Conservation (phyloP, 1,284 basidiomycete species). For the Fistulinella cinereoalba region DNA sequence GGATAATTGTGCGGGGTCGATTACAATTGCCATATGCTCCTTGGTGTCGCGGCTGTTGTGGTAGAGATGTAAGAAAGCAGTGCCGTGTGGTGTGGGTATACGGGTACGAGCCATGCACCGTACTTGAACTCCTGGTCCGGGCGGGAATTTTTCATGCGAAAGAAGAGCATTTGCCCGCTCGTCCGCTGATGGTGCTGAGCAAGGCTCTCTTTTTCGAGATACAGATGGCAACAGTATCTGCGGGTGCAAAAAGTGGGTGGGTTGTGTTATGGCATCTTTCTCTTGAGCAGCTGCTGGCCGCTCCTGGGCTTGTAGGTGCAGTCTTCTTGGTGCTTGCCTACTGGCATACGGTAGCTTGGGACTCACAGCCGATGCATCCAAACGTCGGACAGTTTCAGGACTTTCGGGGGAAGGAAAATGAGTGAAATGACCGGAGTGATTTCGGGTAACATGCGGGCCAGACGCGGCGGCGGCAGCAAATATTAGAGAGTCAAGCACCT, state of each 20-base stretch:
- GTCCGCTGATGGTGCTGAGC: conserved; percentile 5
- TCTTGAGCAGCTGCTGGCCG: conserved; percentile 8
- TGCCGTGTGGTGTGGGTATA: conserved; percentile 95
- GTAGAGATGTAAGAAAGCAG: conserved; percentile 93
- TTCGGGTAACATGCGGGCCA: conserved; percentile 69
- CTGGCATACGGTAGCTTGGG: conserved; percentile 62
- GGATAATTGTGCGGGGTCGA: conserved; percentile 81
- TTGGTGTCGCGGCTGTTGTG: conserved; percentile 88
- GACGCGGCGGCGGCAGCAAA: conserved; percentile 69
- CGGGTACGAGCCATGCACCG: conserved; percentile 96
- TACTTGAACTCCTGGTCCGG: conserved; percentile 46
- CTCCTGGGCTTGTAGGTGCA: conserved; percentile 42
- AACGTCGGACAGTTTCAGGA: conserved; percentile 46
- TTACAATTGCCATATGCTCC: conserved; percentile 97
- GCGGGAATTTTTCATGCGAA: conserved; percentile 8
- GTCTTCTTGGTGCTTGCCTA: conserved; percentile 65
- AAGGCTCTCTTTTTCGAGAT: conserved; percentile 10
- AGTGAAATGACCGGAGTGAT: conserved; percentile 44
- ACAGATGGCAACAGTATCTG: conserved; percentile 32
- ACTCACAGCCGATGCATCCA: conserved; percentile 35
- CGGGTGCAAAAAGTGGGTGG: conserved; percentile 20
- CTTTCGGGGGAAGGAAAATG: conserved; percentile 64
- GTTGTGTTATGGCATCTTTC: conserved; percentile 34
- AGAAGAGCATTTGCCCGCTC: conserved; percentile 5
- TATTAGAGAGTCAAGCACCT: conserved; percentile 68